Conservation (phyloP, 495 filamentous ascomycete species). For the Emericellopsis terricola region DNA sequence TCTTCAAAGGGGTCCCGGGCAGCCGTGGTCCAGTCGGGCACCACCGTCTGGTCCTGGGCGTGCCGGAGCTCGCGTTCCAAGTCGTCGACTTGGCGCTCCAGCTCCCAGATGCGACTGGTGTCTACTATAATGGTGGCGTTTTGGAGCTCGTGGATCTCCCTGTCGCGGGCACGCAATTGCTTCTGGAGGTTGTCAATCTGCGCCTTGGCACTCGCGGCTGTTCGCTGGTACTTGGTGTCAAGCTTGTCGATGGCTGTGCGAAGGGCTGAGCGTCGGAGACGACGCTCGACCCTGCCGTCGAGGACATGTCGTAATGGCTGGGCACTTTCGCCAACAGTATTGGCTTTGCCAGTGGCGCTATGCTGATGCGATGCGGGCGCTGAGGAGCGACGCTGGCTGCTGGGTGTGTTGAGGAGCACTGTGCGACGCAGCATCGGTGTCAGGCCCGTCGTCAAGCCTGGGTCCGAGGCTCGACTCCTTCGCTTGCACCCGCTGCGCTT, state of each 20-base stretch:
- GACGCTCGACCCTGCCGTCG: constrained; percentile 51
- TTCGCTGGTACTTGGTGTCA: constrained; percentile 33
- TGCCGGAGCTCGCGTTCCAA: constrained; percentile 13
- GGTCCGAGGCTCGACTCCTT: constrained; percentile 52
- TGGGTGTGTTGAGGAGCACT: constrained; percentile 22
- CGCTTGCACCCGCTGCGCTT: constrained; percentile 28
- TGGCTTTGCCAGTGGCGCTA: no score
- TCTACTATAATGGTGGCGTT: constrained; percentile 27
- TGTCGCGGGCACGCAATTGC: constrained; percentile 32
- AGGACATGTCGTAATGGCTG: constrained; percentile 50
- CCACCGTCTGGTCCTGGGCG: constrained; percentile 8
- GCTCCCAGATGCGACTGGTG: constrained; percentile 21
- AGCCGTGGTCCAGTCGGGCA: constrained; percentile 23
- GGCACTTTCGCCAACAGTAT: no score
- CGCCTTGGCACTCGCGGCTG: constrained; percentile 14
- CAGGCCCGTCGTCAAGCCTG: constrained; percentile 44
- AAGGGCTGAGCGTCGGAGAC: constrained; percentile 50
- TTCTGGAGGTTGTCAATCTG: constrained; percentile 32
- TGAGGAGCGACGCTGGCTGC: constrained; percentile 26
- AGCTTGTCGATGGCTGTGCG: constrained; percentile 60
- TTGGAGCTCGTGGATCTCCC: constrained; percentile 28
- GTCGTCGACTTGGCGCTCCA: constrained; percentile 19
- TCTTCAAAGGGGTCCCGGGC: constrained; percentile 23
- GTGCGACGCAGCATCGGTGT: constrained; percentile 48
- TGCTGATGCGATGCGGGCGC: no score